Percentiles rank a stretch among this genome's conserved stretches.
Evolutionary conservation across 1,284 basidiomycete genomes (phyloP).

Genomic region (Tilletia caries): DNA sequence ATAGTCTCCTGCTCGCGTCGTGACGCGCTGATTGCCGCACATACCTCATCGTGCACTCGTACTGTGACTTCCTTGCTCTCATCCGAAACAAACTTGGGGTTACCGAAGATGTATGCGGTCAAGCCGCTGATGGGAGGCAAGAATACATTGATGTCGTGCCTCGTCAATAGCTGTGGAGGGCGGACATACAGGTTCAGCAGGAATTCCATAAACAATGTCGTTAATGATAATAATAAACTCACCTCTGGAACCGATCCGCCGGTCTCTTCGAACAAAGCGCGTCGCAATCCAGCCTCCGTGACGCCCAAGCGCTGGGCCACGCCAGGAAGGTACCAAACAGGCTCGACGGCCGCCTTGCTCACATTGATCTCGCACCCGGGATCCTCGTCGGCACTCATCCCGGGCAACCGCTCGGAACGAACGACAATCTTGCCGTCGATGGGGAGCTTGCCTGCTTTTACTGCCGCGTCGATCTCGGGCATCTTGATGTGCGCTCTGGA

Average conservation of each 20-base stretch:
- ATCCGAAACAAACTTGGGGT: slow-evolving; percentile 42
- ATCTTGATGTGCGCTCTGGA: slow-evolving; percentile 81
- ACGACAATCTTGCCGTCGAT: slow-evolving; percentile 75
- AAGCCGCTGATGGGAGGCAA: slow-evolving; percentile 87
- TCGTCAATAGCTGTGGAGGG: slow-evolving; percentile 88
- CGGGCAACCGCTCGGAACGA: slow-evolving; percentile 33
- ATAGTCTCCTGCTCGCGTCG: too few relatives aligned
- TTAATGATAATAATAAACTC: not conserved
- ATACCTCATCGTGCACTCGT: slow-evolving; percentile 83
- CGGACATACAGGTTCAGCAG: too few relatives aligned
- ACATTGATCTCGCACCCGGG: slow-evolving; percentile 80
- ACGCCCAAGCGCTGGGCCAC: slow-evolving; percentile 53
- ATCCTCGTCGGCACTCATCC: slow-evolving; percentile 55
- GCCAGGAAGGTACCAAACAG: slow-evolving; percentile 93
- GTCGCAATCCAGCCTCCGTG: slow-evolving; percentile 75
- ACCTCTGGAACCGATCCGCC: slow-evolving; percentile 66
- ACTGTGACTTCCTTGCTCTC: slow-evolving; percentile 72
- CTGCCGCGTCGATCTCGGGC: slow-evolving; percentile 81
- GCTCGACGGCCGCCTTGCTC: slow-evolving; percentile 64
- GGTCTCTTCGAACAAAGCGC: slow-evolving; percentile 84
- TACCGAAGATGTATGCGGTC: slow-evolving; percentile 85
- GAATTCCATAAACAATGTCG: too few relatives aligned
- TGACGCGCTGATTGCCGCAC: not conserved
- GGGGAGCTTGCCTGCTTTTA: slow-evolving; percentile 66
- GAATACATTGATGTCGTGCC: slow-evolving; percentile 91